phyloP scores from a whole-genome alignment of 192 early-diverging fungal genomes.

The Globomyces pollinis-pini region DNA sequence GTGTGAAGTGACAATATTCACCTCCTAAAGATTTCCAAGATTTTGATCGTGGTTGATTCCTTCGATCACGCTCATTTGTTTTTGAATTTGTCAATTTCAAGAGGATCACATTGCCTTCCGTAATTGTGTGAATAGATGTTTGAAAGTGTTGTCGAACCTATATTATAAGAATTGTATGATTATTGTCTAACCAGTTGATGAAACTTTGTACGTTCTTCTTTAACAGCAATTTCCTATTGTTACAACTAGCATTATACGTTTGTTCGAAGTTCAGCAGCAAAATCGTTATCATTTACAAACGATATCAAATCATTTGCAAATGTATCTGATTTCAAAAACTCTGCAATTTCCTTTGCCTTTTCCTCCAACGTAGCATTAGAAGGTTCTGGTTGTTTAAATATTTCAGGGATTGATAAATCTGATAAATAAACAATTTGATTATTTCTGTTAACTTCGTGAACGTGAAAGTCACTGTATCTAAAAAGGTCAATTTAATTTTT shows the following conservation, averaged over 20 bases:
- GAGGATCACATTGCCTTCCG: constrained; percentile 31
- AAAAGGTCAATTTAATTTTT: too few relatives aligned
- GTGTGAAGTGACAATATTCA: constrained; percentile 70
- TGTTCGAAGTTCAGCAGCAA: too few relatives aligned
- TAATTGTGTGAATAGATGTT: constrained; percentile 38
- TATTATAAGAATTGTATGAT: too few relatives aligned
- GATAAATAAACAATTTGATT: constrained; percentile 67
- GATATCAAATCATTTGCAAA: background rate
- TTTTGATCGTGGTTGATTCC: constrained; percentile 4
- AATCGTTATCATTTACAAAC: constrained; percentile 1
- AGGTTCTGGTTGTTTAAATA: constrained; percentile 16
- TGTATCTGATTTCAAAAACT: constrained; percentile 17
- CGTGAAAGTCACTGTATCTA: constrained; percentile 93
- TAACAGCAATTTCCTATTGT: constrained; percentile 13
- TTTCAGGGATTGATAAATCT: constrained; percentile 18
- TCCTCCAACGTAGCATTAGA: constrained; percentile 2
- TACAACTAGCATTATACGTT: too few relatives aligned
- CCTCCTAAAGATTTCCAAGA: constrained; percentile 56
- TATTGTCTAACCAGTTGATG: too few relatives aligned
- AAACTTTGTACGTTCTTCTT: constrained; percentile 43
- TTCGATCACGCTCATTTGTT: constrained; percentile 11
- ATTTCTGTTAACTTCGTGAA: constrained; percentile 76
- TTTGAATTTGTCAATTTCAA: constrained; percentile 13
- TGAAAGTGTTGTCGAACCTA: constrained; percentile 42
- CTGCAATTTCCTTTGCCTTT: constrained; percentile 9